Base-by-base conservation (phyloP, 371 early-diverging fungal genomes). In the Catenaria anguillulae region DNA sequence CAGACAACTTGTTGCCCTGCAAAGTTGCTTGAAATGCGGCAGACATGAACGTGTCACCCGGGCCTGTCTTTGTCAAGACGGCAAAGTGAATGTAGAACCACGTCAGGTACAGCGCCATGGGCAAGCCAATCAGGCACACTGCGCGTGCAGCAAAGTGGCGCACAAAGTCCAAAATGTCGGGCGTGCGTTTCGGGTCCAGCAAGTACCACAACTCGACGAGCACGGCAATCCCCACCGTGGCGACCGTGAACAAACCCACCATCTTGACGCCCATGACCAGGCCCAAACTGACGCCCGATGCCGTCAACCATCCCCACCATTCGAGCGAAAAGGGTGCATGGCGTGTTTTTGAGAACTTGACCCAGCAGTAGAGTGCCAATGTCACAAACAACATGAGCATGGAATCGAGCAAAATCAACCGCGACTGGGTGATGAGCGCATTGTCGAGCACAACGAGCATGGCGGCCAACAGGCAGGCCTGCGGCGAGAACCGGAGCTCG, bases 1-100 rank as follows among this genome's bases (percentile, higher is more conserved):
- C 80, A 6, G 71, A 67, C 71, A 87, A 76, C 13, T 78, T 73
- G 70, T 80, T 86, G 56, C 89, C 92, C 13, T 68, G 65, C 17
- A 97, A 74, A 55, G 86, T 86, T 58, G 85, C 84, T 70, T 97
- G 95, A 75, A 96, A 94, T 58, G 75, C 74, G 19, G 88, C 76
- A 52, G 83, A 81, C 88, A 94, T 92, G 72, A 90, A 95, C 2
- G 73, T 77, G 68, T 94, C 95, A 21, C 98, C 98, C 15, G 95
- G 82, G 1, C 98, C 98, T 60, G 84, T 77, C 24, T 77, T 70
- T 0, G 69, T 77, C 33, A 80, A 64, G 21, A 80, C 60, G n/a
- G 63, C 70, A 69, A 76, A 79, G 65, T 77, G 78, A 37, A 77
- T 66, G 62, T 69, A 73, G 63, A 77, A 77, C 64, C 71, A 74